Evolutionary conservation across 352 stramenopile genomes (phyloP).

Genomic region (Pythium dissotocum): DNA sequence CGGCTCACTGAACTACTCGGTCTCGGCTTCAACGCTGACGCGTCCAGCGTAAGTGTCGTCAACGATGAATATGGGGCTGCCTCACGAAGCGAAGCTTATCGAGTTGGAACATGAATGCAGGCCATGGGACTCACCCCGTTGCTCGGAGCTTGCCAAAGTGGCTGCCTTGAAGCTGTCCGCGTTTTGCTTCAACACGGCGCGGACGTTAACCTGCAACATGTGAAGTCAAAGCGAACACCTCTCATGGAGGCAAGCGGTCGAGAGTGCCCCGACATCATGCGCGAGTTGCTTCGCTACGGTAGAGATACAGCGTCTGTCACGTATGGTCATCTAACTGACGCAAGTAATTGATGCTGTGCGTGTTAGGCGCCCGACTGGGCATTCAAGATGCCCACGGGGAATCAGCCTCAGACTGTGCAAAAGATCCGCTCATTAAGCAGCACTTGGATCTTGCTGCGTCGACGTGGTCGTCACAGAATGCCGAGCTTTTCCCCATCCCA

Average conservation of each 20-base stretch:
- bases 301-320: not conserved
- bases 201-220: slow-evolving; percentile 49
- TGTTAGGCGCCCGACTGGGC: slow-evolving; percentile 43
- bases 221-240: slow-evolving; percentile 55
- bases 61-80: no score
- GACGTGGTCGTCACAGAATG: slow-evolving; percentile 16
- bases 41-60: slow-evolving; percentile 45
- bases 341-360: not conserved
- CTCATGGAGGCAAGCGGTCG: slow-evolving; percentile 65
- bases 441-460: slow-evolving; percentile 36
- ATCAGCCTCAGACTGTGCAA: slow-evolving; percentile 47
- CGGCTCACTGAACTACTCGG: slow-evolving; percentile 48
- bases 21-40: slow-evolving; percentile 54
- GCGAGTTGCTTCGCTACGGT: slow-evolving; percentile 66
- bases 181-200: slow-evolving; percentile 47
- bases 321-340: not conserved
- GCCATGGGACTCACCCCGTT: slow-evolving; percentile 72
- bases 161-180: slow-evolving; percentile 45
- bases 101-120: slow-evolving; percentile 21
- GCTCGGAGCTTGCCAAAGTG: slow-evolving; percentile 52
- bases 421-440: slow-evolving; percentile 31
- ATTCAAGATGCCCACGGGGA: slow-evolving; percentile 47
- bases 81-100: no score
- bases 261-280: slow-evolving; percentile 38
- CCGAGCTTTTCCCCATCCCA: slow-evolving; percentile 43